Evolutionary conservation across 2,329 filamentous ascomycete genomes (phyloP), one percentile per base, ranked within the genome.

Genomic region (Tolypocladium inflatum): DNA sequence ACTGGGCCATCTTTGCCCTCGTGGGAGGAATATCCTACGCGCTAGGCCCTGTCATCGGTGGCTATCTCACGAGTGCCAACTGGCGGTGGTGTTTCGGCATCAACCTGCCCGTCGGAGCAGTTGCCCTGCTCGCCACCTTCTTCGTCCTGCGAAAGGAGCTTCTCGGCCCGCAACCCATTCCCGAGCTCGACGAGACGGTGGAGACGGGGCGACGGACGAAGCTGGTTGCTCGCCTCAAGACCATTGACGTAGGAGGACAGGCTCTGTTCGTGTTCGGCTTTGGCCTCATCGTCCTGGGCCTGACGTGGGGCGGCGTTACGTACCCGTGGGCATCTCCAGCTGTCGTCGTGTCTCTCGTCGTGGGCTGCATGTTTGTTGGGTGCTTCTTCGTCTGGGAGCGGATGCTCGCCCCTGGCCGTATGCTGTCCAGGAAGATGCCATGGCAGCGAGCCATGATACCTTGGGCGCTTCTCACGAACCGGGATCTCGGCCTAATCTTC

Each of bases 1-100:
- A 86, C 62, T 86, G 80, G 73, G 81, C 82, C 2, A 70, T 83
- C 9, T 87, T 89, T 61, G 78, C 82, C 0, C 62, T 89, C 10
- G 74, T 87, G 1, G 78, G 78, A 9, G 85, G 84, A 0, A 65
- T 84, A 7, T 80, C 81, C 15, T 89, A 84, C 65, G 78, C 78
- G 1, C 63, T 86, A 13, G 85, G 86, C 0, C 86, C 86, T 0
- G 78, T 87, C 2, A 72, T 87, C 30, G 86, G 86, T 48, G 84
- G 77, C 0, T 81, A 80, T 59, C 73, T 85, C 15, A 80, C 80
- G 23, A 71, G 75, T 41, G 70, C 76, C 4, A 79, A 76, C 61
- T 89, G 86, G 85, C 74, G 85, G 55, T 89, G 86, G 78, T 85
- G 83, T 65, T 89, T 89, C 66, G 83, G 79, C 42, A 78, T 88